A percentile compares a stretch with the other conserved stretches of the same genome.
Conservation (phyloP, 306 rosid species). For the Astragalus glycyphyllos region DNA sequence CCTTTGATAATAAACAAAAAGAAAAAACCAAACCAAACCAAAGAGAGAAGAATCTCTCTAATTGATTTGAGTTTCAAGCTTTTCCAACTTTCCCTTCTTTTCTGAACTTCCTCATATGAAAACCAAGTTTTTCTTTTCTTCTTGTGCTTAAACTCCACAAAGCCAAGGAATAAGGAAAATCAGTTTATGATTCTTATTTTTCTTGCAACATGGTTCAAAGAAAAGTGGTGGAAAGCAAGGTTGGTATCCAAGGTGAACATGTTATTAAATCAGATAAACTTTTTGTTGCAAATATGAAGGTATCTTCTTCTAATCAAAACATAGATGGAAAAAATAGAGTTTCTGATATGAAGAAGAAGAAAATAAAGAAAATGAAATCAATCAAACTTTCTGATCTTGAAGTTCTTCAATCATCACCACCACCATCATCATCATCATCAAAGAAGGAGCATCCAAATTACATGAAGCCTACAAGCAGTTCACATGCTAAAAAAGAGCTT, state of each 20-base stretch:
- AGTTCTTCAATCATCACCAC: conserved; percentile 53
- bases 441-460: conserved; percentile 76
- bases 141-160: conserved; percentile 44
- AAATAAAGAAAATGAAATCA: conserved; percentile 75
- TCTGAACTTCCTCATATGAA: conserved; percentile 31
- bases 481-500: conserved; percentile 79
- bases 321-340: conserved; percentile 73
- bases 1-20: conserved; percentile 50
- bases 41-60: conserved; percentile 54
- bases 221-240: conserved; percentile 62
- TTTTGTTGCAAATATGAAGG: conserved; percentile 55
- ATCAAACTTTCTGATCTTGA: conserved; percentile 70
- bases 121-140: conserved; percentile 49
- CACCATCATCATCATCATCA: conserved; percentile 42
- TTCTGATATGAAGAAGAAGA: conserved; percentile 84
- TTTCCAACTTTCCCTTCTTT: conserved; percentile 42
- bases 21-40: conserved; percentile 52
- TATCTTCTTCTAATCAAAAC: conserved; percentile 53
- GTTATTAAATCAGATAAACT: conserved; percentile 59
- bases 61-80: conserved; percentile 61
- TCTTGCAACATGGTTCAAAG: conserved; percentile 83
- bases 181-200: conserved; percentile 32
- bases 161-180: conserved; percentile 54
- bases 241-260: conserved; percentile 69
- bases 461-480: conserved; percentile 97